A percentile compares a stretch with the other conserved stretches of the same genome.
Conservation (phyloP, 208 protist species). For the Trypanosoma lewisi region DNA sequence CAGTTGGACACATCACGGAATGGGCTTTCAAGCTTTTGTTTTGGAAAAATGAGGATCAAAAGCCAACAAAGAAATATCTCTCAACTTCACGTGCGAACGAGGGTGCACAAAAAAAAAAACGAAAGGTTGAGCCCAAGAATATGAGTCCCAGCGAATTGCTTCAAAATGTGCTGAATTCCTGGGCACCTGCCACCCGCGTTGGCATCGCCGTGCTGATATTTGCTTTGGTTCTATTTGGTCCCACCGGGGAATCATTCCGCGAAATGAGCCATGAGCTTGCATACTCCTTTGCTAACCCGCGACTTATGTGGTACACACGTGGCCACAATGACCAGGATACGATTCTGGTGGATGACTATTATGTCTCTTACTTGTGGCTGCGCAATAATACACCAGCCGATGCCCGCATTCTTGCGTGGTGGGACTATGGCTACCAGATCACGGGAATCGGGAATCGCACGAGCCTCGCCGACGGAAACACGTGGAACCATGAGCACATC, state of each 20-base stretch:
- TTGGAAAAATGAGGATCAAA: neutral
- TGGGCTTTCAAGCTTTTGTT: slow-evolving; percentile 2
- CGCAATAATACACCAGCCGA: slow-evolving; percentile 92
- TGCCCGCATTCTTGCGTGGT: slow-evolving; percentile 96
- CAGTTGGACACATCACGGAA: slow-evolving; percentile 31
- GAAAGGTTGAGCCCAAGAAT: no score
- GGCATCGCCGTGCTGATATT: slow-evolving; percentile 7
- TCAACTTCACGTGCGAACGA: no score
- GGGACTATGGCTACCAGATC: slow-evolving; percentile 99
- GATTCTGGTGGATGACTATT: slow-evolving; percentile 96
- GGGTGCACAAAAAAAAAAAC: no score
- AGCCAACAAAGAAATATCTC: no score
- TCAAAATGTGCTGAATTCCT: no score
- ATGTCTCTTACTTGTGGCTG: slow-evolving; percentile 97
- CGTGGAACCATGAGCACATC: slow-evolving; percentile 99
- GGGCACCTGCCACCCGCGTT: no score
- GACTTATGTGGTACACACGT: slow-evolving; percentile 27
- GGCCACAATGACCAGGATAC: slow-evolving; percentile 27
- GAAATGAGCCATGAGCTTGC: neutral
- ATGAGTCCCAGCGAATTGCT: no score
- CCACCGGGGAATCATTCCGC: neutral
- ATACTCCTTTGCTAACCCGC: slow-evolving; percentile 21
- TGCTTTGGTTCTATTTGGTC: slow-evolving; percentile 13
- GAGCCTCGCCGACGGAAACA: slow-evolving; percentile 98
- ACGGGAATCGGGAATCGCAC: slow-evolving; percentile 96